Percentiles rank a stretch among this genome's conserved stretches.
Conservation (phyloP, 2,329 filamentous ascomycete genomes). For the Ascochyta viciae-villosae region DNA sequence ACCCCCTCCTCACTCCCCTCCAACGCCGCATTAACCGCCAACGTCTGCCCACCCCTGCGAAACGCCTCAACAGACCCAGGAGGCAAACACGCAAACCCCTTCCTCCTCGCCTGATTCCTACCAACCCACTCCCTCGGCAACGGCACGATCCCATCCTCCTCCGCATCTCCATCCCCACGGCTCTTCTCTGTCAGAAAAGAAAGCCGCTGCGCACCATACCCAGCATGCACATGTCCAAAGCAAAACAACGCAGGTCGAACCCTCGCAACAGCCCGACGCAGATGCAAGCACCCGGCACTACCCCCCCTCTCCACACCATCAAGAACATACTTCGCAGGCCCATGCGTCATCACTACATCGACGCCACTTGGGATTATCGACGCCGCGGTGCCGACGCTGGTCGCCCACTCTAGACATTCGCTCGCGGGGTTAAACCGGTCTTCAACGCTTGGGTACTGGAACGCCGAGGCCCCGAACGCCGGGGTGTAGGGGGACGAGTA, state of each 20-base stretch:
- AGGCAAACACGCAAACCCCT: no score
- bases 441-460: constrained; percentile 56
- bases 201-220: constrained; percentile 41
- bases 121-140: no score
- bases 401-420: constrained; percentile 25
- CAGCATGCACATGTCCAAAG: constrained; percentile 71
- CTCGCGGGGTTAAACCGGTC: constrained; percentile 59
- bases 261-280: constrained; percentile 60
- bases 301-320: constrained; percentile 50
- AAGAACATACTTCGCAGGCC: constrained; percentile 60
- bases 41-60: no score
- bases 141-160: no score
- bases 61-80: no score
- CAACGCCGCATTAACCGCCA: no score
- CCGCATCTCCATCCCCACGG: no score
- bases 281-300: constrained; percentile 62
- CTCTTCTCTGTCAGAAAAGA: no score
- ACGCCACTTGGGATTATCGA: constrained; percentile 28
- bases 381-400: constrained; percentile 23
- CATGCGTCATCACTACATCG: constrained; percentile 68
- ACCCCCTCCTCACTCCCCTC: not conserved
- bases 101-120: no score
- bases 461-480: constrained; percentile 61
- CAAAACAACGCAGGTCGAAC: constrained; percentile 63
- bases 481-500: constrained; percentile 62